Evolutionary conservation across 257 asterid genomes (phyloP).

Genomic region (Verbascum thapsus): DNA sequence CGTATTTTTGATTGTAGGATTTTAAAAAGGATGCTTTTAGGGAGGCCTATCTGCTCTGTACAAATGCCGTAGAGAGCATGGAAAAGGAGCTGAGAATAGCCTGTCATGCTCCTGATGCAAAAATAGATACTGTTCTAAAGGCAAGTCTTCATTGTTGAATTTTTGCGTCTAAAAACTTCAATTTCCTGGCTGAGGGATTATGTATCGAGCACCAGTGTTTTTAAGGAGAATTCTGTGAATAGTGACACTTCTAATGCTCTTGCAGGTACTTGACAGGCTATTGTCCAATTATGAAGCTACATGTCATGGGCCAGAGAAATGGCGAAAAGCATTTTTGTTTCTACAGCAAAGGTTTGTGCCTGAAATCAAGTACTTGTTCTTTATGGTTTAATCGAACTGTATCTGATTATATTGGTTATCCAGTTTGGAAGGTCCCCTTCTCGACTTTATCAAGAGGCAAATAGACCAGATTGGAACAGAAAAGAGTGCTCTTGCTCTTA

Average conservation of each 20-base stretch:
- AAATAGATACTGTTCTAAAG: conserved; percentile 73
- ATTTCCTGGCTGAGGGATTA: conserved; percentile 2
- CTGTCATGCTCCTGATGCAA: conserved; percentile 81
- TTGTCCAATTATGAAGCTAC: conserved; percentile 73
- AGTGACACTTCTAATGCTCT: conserved; percentile 7
- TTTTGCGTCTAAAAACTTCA: conserved; percentile 15
- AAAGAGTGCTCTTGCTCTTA: conserved; percentile 75
- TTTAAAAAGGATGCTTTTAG: conserved; percentile 84
- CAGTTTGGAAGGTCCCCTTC: conserved; percentile 95
- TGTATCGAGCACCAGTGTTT: conserved; percentile 7
- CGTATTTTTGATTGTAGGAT: conserved; percentile 59
- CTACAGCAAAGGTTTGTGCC: conserved; percentile 77
- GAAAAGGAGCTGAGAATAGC: conserved; percentile 84
- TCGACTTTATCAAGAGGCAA: conserved; percentile 82
- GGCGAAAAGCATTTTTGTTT: conserved; percentile 73
- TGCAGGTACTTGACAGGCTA: conserved; percentile 84
- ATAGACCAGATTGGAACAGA: conserved; percentile 80
- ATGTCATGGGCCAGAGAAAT: conserved; percentile 97
- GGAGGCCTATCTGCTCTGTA: conserved; percentile 81
- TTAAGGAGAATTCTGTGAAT: background rate
- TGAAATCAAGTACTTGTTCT: conserved; percentile 3
- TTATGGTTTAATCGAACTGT: conserved; percentile 20
- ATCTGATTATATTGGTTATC: conserved; percentile 32
- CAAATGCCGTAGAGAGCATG: conserved; percentile 80
- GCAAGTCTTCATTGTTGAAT: conserved; percentile 39